Base-by-base conservation (phyloP, 2,329 filamentous ascomycete species). In the Orbilia quercus region DNA sequence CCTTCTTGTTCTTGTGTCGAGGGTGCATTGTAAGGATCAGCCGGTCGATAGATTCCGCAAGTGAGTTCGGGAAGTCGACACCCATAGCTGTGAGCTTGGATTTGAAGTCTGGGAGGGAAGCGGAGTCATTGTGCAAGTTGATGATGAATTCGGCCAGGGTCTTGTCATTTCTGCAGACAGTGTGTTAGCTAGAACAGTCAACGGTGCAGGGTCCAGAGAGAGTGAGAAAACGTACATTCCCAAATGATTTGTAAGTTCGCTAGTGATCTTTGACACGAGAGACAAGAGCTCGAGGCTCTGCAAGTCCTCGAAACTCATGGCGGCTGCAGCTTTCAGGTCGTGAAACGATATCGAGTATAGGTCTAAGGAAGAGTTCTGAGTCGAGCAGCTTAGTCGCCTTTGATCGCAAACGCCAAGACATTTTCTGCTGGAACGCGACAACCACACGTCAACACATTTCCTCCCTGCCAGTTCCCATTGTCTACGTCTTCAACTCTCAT, bases 61-160 rank as follows among this genome's bases (percentile, higher is more conserved):
- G 83, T 82, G 91, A 96, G 63, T 88, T 85, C 0, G 93, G 92
- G 76, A 97, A 96, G 45, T 89, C 92, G 75, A 90, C 91, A 63
- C 90, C 91, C 81, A 96, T 88, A 28, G 85, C 87, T 76, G 89
- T 87, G 76, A 98, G 85, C 79, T 88, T 88, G 76, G 84, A 83
- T 82, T 90, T 90, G 83, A 98, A 99, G 25, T 90, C 88, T 58
- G 85, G 81, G 65, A 91, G 84, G 25, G 85, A 86, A 57, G 84
- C 85, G 82, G 88, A 90, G 85, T 93, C 87, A 80, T 90, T 82
- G 78, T 96, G 91, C 80, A 96, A 90, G 74, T 91, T 91, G 79
- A 99, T 96, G 78, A 99, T 88, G 80, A 96, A 99, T 81, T 99
- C 95, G 77, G 95, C 93, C 23, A 99, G 88, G 3, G 92, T 96